Conservation (phyloP, 441 rosid genomes). For the Euphorbia neoarborescens region DNA sequence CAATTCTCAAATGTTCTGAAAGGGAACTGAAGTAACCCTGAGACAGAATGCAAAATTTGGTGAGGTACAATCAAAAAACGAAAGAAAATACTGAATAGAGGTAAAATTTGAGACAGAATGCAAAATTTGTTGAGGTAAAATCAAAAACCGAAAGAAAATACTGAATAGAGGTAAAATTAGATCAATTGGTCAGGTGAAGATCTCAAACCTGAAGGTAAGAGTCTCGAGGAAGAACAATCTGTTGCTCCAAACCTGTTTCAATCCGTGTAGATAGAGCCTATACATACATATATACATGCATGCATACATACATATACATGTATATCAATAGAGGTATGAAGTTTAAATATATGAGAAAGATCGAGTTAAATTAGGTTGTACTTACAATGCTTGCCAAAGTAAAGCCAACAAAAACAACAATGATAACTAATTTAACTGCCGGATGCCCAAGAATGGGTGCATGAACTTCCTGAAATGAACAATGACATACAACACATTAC, state of each 20-base stretch:
- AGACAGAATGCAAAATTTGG: slow-evolving; percentile 17
- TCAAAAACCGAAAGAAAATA: slow-evolving; percentile 1
- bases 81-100: slow-evolving; percentile 13
- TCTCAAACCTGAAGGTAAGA: slow-evolving; percentile 83
- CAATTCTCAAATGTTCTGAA: slow-evolving; percentile 70
- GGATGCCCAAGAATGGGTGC: slow-evolving; percentile 69
- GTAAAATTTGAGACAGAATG: slow-evolving; percentile 17
- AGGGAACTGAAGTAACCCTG: slow-evolving; percentile 82
- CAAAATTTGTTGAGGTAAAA: slow-evolving; percentile 10
- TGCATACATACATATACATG: no score
- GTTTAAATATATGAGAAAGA: not conserved
- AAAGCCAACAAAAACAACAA: slow-evolving; percentile 62
- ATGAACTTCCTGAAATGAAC: slow-evolving; percentile 60
- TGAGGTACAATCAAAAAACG: not conserved
- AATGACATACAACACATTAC: not conserved
- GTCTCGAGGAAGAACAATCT: slow-evolving; percentile 88
- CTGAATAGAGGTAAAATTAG: slow-evolving; percentile 12
- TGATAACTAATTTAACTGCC: slow-evolving; percentile 64
- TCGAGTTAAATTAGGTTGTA: not conserved
- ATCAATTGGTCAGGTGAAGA: slow-evolving; percentile 8
- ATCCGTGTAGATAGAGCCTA: slow-evolving; percentile 75
- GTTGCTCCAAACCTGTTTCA: slow-evolving; percentile 87
- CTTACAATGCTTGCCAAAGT: slow-evolving; percentile 84
- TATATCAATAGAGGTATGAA: not conserved
- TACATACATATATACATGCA: slow-evolving; percentile 11